Percentiles rank a stretch among this genome's conserved stretches.
Conservation (phyloP, 371 early-diverging fungal species). For the Apophysomyces sp. region DNA sequence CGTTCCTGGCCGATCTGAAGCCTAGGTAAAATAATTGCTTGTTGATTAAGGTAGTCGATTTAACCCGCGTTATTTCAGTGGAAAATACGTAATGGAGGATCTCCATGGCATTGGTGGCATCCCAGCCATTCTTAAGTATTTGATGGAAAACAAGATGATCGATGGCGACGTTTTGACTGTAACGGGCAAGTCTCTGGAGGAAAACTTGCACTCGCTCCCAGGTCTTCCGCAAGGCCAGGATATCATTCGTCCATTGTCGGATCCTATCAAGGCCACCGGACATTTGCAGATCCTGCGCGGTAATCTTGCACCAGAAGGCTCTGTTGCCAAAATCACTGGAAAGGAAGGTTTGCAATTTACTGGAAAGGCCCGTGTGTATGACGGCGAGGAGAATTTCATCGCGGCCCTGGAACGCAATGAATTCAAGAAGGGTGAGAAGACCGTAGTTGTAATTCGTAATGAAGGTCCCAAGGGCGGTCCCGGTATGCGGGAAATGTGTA, state of each 20-base stretch:
- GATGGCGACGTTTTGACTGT: constrained; percentile 83
- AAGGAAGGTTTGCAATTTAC: constrained; percentile 91
- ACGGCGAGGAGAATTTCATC: constrained; percentile 90
- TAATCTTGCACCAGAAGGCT: constrained; percentile 96
- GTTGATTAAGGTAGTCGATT: not conserved
- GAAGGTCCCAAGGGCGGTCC: constrained; percentile 92
- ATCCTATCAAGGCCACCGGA: constrained; percentile 91
- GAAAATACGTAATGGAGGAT: constrained; percentile 90
- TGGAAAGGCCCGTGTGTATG: constrained; percentile 88
- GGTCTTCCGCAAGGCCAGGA: constrained; percentile 78
- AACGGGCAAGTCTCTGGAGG: constrained; percentile 84
- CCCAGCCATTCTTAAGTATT: constrained; percentile 86
- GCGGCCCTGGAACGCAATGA: constrained; percentile 77
- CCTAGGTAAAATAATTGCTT: constrained; percentile 56
- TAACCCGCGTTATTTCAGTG: constrained; percentile 29
- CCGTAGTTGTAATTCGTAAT: constrained; percentile 79
- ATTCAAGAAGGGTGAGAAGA: constrained; percentile 74
- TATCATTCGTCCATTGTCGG: constrained; percentile 80
- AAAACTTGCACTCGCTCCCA: constrained; percentile 72
- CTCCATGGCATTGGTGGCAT: constrained; percentile 80
- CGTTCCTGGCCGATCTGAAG: constrained; percentile 96
- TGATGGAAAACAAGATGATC: constrained; percentile 69
- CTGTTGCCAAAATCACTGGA: constrained; percentile 98
- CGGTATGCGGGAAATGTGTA: constrained; percentile 90
- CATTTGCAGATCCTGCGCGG: constrained; percentile 93